Conservation (phyloP, 257 asterid genomes). For the Solanum virginianum region DNA sequence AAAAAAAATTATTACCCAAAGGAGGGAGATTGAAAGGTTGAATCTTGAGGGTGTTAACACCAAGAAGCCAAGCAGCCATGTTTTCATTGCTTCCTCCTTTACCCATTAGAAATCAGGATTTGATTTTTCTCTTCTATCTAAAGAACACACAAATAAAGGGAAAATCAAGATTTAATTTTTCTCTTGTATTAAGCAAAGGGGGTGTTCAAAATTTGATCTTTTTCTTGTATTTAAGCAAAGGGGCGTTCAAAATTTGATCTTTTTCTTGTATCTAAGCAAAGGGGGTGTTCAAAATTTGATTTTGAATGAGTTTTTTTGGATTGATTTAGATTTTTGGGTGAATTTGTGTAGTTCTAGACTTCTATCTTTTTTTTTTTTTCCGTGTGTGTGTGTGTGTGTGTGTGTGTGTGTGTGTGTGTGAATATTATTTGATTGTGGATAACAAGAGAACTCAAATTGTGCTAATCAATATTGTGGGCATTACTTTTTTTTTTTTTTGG, state of each 20-base stretch:
- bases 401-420: background rate
- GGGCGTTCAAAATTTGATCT: background rate
- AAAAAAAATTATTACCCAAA: constrained; percentile 29
- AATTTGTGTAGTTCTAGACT: background rate
- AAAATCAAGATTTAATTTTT: no score
- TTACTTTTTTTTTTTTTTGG: background rate
- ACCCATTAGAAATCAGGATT: constrained; percentile 29
- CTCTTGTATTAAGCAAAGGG: no score
- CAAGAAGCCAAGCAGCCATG: constrained; percentile 98
- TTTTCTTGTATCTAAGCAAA: background rate
- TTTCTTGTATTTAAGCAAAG: no score
- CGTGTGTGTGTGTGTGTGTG: background rate
- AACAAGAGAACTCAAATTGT: background rate
- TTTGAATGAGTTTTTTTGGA: background rate
- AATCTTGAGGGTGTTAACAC: constrained; percentile 64
- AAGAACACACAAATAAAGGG: background rate
- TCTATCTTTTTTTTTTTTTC: background rate
- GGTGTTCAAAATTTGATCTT: no score
- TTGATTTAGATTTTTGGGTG: background rate
- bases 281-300: background rate
- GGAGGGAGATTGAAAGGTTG: constrained; percentile 77
- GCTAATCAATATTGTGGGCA: background rate
- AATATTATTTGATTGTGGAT: background rate
- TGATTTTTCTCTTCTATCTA: background rate
- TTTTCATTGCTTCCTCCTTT: constrained; percentile 65